phyloP scores from a whole-genome alignment of 164 flowering plant species.

The Tetracentron sinense region DNA sequence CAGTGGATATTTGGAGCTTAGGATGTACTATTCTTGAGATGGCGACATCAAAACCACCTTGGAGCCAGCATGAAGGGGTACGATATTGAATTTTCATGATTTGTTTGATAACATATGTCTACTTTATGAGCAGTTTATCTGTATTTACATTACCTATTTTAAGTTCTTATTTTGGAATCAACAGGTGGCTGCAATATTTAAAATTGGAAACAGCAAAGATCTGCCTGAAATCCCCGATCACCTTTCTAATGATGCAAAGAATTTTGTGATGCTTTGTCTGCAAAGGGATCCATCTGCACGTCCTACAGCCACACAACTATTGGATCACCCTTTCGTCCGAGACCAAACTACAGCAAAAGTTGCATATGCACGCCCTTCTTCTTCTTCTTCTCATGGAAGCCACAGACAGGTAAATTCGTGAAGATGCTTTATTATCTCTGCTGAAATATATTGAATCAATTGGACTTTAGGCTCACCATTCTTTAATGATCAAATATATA shows the following conservation, averaged over 20 bases:
- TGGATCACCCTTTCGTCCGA: slow-evolving; percentile 70
- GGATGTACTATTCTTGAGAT: slow-evolving; percentile 96
- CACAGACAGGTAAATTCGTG: slow-evolving; percentile 48
- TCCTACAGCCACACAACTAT: slow-evolving; percentile 61
- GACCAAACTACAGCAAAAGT: slow-evolving; percentile 50
- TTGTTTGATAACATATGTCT: neutral
- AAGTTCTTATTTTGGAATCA: slow-evolving; percentile 15
- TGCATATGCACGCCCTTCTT: too few relatives aligned
- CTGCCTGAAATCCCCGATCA: slow-evolving; percentile 75
- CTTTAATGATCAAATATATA: too few relatives aligned
- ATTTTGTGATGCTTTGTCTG: slow-evolving; percentile 66
- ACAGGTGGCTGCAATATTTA: slow-evolving; percentile 96
- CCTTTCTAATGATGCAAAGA: slow-evolving; percentile 74
- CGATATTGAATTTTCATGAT: slow-evolving; percentile 14
- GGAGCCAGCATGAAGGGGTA: slow-evolving; percentile 98
- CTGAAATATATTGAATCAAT: neutral
- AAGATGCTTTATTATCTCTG: neutral
- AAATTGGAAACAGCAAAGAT: slow-evolving; percentile 95
- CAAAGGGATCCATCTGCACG: slow-evolving; percentile 79
- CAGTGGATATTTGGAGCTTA: slow-evolving; percentile 97
- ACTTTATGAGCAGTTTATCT: neutral
- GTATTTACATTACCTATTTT: neutral
- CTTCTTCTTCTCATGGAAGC: slow-evolving; percentile 54
- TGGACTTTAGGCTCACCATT: neutral
- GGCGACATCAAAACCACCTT: slow-evolving; percentile 96